These are phyloP conservation scores for Massarina eburnea DNA, from an alignment of 2,329 filamentous ascomycete genomes.

Conservation along the genomic window DNA sequence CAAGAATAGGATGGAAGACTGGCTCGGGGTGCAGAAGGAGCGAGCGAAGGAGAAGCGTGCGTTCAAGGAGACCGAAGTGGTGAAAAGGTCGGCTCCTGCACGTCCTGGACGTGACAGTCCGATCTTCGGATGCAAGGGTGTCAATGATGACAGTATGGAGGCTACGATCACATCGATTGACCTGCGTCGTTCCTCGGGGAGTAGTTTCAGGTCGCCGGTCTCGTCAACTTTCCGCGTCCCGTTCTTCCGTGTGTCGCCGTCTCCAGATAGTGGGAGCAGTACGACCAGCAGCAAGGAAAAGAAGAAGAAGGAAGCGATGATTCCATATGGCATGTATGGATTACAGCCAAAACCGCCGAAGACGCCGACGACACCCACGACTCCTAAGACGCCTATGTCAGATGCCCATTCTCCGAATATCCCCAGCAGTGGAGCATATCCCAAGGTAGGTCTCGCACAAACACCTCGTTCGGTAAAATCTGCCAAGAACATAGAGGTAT, in stretches of 20 bases:
- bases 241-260: not conserved
- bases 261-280: not conserved
- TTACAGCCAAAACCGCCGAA: too few species aligned
- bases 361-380: not conserved
- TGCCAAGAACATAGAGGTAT: too few species aligned
- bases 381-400: conserved; percentile 1
- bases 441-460: not conserved
- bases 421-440: conserved; percentile 24
- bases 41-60: conserved; percentile 19
- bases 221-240: not conserved
- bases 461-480: not conserved
- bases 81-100: conserved; percentile 10
- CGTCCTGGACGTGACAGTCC: conserved; percentile 9
- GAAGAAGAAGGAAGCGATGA: not conserved
- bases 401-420: conserved; percentile 20
- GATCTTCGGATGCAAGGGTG: conserved; percentile 18
- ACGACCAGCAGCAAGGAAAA: conserved; percentile 1
- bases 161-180: not conserved
- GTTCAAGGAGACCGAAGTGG: not conserved
- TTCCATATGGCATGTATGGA: conserved; percentile 8
- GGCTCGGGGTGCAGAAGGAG: conserved; percentile 26
- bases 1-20: conserved; percentile 30
- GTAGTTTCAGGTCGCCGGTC: not conserved
- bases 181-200: not conserved
- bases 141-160: not conserved